phyloP scores from a whole-genome alignment of 371 early-diverging fungal species.

The Blyttiomyces sp. region DNA sequence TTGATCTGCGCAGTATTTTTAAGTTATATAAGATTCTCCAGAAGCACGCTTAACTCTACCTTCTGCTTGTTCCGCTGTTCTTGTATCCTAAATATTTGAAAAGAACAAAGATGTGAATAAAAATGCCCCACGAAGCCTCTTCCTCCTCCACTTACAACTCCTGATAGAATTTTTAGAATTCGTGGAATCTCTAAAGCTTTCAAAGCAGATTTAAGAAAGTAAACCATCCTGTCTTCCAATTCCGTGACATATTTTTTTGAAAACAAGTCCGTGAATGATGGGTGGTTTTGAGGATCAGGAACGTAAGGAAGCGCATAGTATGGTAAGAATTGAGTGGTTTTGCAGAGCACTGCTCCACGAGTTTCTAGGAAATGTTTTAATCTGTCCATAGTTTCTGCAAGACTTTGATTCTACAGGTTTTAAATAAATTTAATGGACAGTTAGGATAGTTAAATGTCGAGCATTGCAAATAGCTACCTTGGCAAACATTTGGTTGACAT shows the following conservation, averaged over 20 bases:
- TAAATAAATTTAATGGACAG: neutral
- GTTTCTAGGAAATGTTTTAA: constrained; percentile 52
- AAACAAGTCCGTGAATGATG: constrained; percentile 44
- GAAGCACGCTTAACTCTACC: neutral
- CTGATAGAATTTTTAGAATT: constrained; percentile 6
- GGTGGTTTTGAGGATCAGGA: constrained; percentile 49
- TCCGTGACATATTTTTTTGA: constrained; percentile 24
- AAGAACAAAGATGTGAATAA: too few species aligned
- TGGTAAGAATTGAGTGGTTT: constrained; percentile 45
- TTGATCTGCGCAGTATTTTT: neutral
- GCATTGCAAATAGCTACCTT: neutral
- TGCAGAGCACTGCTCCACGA: constrained; percentile 41
- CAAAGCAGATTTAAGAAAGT: constrained; percentile 31
- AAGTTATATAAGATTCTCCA: neutral
- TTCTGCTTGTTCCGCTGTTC: constrained; percentile 9
- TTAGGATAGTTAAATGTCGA: neutral
- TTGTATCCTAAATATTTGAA: too few species aligned
- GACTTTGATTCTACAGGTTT: neutral
- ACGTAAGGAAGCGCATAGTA: constrained; percentile 56
- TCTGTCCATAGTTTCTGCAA: constrained; percentile 26
- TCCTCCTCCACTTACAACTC: too few species aligned
- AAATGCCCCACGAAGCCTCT: too few species aligned
- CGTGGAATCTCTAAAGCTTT: constrained; percentile 13
- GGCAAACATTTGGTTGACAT: constrained; percentile 19
- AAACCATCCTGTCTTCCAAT: constrained; percentile 24